Evolutionary conservation across 2,329 filamentous ascomycete genomes (phyloP).

Genomic region (Pleoardoris graminearum): DNA sequence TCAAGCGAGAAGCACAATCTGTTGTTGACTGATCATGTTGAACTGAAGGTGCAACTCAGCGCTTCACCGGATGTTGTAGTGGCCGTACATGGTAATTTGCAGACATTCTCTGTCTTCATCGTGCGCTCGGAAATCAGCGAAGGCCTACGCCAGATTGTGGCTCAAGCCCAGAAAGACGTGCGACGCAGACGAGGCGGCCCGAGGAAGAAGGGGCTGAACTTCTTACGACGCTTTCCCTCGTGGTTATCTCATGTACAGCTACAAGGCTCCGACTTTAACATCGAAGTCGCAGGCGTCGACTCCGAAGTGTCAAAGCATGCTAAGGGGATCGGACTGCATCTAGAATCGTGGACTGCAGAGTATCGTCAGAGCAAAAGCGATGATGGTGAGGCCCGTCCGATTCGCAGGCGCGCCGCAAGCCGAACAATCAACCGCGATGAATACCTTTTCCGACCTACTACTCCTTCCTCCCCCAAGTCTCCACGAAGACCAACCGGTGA

Average conservation of each 20-base stretch:
- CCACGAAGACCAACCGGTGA: conserved; percentile 53
- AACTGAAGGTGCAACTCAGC: conserved; percentile 81
- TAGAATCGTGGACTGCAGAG: conserved; percentile 85
- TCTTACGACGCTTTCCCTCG: conserved; percentile 75
- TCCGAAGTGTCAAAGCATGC: conserved; percentile 78
- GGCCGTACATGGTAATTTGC: conserved; percentile 74
- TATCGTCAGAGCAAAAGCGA: conserved; percentile 83
- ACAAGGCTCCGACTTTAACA: conserved; percentile 84
- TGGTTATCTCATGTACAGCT: conserved; percentile 87
- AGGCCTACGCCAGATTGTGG: conserved; percentile 87
- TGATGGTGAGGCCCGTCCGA: conserved; percentile 59
- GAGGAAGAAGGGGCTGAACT: conserved; percentile 55
- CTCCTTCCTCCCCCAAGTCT: conserved; percentile 53
- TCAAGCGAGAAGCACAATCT: conserved; percentile 82
- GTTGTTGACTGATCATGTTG: conserved; percentile 82
- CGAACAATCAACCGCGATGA: conserved; percentile 63
- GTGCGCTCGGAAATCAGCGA: conserved; percentile 90
- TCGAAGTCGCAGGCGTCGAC: conserved; percentile 90
- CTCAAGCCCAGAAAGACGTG: conserved; percentile 67
- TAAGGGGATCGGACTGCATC: conserved; percentile 79
- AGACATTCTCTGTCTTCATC: conserved; percentile 87
- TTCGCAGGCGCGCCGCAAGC: conserved; percentile 73
- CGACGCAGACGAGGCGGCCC: conserved; percentile 37
- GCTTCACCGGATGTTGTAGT: conserved; percentile 86
- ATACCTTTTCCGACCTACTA: conserved; percentile 59